phyloP scores from a whole-genome alignment of 169 alveolate genomes.

The Condylostoma magnum region DNA sequence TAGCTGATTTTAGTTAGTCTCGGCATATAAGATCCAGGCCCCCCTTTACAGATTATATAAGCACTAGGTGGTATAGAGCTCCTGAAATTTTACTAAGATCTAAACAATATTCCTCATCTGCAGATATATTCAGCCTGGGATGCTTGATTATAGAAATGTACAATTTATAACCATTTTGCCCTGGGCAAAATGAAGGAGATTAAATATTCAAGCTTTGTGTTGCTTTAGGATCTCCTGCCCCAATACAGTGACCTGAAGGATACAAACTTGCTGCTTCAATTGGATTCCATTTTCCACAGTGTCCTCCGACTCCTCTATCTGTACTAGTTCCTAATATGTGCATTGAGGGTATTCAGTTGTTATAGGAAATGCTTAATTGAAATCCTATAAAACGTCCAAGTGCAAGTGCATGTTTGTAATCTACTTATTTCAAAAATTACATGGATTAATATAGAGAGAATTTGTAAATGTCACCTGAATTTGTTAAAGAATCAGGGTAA shows the following conservation, averaged over 20 bases:
- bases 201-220: conserved; percentile 72
- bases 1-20: conserved; percentile 93
- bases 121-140: conserved; percentile 84
- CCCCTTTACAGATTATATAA: conserved; percentile 74
- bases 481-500: too few relatives aligned
- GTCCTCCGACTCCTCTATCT: conserved; percentile 47
- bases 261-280: conserved; percentile 48
- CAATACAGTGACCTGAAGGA: conserved; percentile 68
- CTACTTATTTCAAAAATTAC: too few relatives aligned
- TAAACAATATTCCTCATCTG: conserved; percentile 68
- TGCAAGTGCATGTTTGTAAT: too few relatives aligned
- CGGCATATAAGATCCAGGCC: conserved; percentile 86
- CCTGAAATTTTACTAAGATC: conserved; percentile 82
- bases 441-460: too few relatives aligned
- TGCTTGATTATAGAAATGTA: conserved; percentile 77
- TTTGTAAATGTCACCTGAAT: too few relatives aligned
- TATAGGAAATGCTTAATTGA: conserved; percentile 65
- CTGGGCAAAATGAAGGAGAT: conserved; percentile 80
- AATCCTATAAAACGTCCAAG: conserved; percentile 76
- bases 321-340: conserved; percentile 60
- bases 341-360: conserved; percentile 66
- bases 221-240: conserved; percentile 84
- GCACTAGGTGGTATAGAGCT: conserved; percentile 88
- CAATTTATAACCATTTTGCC: conserved; percentile 76
- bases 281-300: conserved; percentile 62